Percentiles rank a stretch among this genome's conserved stretches.
phyloP scores from a whole-genome alignment of 345 rosid genomes.

The Gossypium bickii region DNA sequence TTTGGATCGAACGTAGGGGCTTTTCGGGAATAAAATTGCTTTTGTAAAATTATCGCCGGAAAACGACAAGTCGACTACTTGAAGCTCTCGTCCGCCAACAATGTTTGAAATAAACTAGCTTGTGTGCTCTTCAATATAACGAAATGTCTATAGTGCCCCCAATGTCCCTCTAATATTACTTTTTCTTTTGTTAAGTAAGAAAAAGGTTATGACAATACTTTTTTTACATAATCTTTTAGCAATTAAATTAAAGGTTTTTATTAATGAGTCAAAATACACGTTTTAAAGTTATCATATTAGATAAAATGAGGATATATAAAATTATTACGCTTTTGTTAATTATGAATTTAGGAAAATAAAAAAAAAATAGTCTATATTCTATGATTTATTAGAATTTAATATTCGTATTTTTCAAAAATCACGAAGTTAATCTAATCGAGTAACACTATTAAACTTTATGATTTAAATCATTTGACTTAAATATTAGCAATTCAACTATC shows the following conservation, averaged over 20 bases:
- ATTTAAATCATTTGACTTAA: too few relatives aligned
- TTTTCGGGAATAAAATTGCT: background rate
- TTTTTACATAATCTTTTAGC: background rate
- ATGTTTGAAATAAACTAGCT: background rate
- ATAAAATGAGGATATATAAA: too few relatives aligned
- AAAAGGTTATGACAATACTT: background rate
- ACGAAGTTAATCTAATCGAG: too few relatives aligned
- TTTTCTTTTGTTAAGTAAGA: background rate
- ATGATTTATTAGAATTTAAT: too few relatives aligned
- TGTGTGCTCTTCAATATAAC: background rate
- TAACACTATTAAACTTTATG: too few relatives aligned
- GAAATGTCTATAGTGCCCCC: slow-evolving; percentile 10
- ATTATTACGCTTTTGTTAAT: too few relatives aligned
- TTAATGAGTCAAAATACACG: background rate
- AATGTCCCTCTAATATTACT: background rate
- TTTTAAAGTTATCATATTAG: too few relatives aligned
- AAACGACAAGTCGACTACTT: slow-evolving; percentile 8
- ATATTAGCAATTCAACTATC: too few relatives aligned
- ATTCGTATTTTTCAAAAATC: too few relatives aligned
- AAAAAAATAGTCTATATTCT: too few relatives aligned
- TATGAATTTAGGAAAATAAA: too few relatives aligned
- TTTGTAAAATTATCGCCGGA: slow-evolving; percentile 1
- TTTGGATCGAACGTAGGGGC: background rate
- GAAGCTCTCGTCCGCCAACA: slow-evolving; percentile 24
- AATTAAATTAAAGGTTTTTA: background rate